Conservation (phyloP, 108 stramenopile species). For the Asterionellopsis glacialis region DNA sequence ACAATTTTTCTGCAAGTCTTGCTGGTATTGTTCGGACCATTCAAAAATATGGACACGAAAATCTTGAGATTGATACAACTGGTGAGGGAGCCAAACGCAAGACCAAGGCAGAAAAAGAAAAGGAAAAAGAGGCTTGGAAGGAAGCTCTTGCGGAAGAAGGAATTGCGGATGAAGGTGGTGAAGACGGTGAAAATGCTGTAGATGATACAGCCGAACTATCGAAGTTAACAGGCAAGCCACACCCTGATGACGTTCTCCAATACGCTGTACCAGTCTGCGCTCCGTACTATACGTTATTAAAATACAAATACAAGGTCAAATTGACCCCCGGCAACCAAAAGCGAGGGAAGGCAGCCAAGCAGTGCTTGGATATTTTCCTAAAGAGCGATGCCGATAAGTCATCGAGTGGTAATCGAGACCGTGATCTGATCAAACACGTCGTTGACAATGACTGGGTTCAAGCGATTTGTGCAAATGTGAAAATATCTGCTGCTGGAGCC, state of each 20-base stretch:
- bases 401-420: constrained; percentile 21
- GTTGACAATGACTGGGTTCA: constrained; percentile 84
- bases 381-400: constrained; percentile 37
- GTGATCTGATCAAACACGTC: constrained; percentile 73
- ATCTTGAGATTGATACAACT: constrained; percentile 19
- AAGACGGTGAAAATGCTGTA: constrained; percentile 51
- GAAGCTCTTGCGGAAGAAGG: constrained; percentile 78
- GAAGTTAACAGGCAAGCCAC: constrained; percentile 83
- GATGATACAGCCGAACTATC: constrained; percentile 74
- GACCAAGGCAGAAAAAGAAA: constrained; percentile 71
- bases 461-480: constrained; percentile 71
- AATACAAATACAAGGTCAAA: constrained; percentile 87
- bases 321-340: constrained; percentile 82
- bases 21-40: constrained; percentile 80
- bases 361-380: constrained; percentile 75
- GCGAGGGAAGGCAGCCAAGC: constrained; percentile 83
- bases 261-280: constrained; percentile 92
- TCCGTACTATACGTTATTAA: constrained; percentile 82
- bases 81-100: constrained; percentile 34
- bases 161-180: constrained; percentile 36
- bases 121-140: constrained; percentile 70
- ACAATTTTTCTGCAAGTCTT: constrained; percentile 83
- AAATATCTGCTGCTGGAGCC: constrained; percentile 78
- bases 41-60: constrained; percentile 64
- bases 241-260: constrained; percentile 74